phyloP scores from a whole-genome alignment of 805 yeast species.

The Yarrowia keelungensis region DNA sequence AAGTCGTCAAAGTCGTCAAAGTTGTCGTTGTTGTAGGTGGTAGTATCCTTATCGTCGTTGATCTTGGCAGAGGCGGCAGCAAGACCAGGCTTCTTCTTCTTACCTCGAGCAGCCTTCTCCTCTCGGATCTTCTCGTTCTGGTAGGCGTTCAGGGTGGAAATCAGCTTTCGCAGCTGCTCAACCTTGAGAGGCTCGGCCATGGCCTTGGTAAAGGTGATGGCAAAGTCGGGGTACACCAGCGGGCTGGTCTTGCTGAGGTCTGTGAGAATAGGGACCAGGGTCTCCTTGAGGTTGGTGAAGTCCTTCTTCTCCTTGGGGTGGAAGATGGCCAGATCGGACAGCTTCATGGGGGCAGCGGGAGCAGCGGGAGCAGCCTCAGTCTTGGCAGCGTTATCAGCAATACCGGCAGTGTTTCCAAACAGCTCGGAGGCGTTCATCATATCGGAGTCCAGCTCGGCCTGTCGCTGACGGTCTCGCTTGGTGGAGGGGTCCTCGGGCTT shows the following conservation, averaged over 20 bases:
- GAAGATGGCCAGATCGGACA: conserved; percentile 66
- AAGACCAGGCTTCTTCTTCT: conserved; percentile 91
- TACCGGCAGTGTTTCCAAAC: conserved; percentile 67
- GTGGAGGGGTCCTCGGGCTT: conserved; percentile 70
- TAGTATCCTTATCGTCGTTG: conserved; percentile 63
- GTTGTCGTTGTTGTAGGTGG: conserved; percentile 55
- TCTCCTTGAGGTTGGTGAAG: conserved; percentile 76
- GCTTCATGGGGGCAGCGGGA: conserved; percentile 39
- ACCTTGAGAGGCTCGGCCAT: conserved; percentile 78
- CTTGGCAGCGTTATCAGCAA: conserved; percentile 48
- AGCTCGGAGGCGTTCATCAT: conserved; percentile 91
- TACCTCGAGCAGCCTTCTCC: conserved; percentile 93
- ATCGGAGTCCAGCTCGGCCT: conserved; percentile 86
- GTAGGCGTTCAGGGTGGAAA: conserved; percentile 80
- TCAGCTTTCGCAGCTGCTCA: conserved; percentile 84
- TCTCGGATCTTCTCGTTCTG: conserved; percentile 85
- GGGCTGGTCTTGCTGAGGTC: conserved; percentile 66
- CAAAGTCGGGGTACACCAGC: conserved; percentile 74
- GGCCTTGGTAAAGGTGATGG: conserved; percentile 86
- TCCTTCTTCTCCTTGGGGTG: conserved; percentile 81
- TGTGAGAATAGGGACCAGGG: conserved; percentile 66
- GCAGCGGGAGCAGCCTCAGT: conserved; percentile 35
- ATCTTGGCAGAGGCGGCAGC: conserved; percentile 71
- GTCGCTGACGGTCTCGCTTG: conserved; percentile 72
- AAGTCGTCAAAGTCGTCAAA: conserved; percentile 55